Base-by-base conservation (phyloP, 2,329 filamentous ascomycete genomes). In the Davidsoniella virescens region DNA sequence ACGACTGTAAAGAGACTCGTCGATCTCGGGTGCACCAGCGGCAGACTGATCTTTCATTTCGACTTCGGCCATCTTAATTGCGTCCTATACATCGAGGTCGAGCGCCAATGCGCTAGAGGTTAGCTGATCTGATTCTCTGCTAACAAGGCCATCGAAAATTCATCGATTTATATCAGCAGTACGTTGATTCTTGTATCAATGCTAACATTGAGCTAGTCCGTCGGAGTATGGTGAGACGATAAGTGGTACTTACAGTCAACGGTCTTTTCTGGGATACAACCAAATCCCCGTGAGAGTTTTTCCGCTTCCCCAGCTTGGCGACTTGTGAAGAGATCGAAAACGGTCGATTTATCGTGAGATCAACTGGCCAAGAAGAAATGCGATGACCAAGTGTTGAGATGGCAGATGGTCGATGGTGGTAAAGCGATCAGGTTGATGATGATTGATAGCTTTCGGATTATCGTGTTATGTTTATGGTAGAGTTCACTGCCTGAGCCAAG, bases 1-100 rank as follows among this genome's bases (percentile, higher is more conserved):
- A 62, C 80, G 74, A 63, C 79, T 83, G 70, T 84, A 84, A 58
- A 84, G 76, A 51, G 78, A 80, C 63, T 84, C 80, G 59, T 84
- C 80, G 69, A 84, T 84, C 56, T 81, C 78, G 56, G 70, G 73
- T 38, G 71, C 63, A 50, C 71, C 70, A 36, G 76, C 73, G 55
- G 76, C 70, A 39, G 52, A 44, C 46, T 47, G 46, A 44, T 54
- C 52, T 50, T 51, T 51, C 57, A 79, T 71, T 62, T 80, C 75
- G 65, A 77, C 69, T 63, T 77, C 71, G 57, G 70, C 65, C 59
- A 74, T 70, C 59, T 70, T 76, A 55, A 33, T 33, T 33, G 66
- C 63, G 58, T 69, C 69, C 72, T 77, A 55, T 46, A 10, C 9
- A 12, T 33, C 29, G 2, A 33, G 29, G 9, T 33, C 29, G 9